Percentiles rank a stretch among this genome's conserved stretches.
These are phyloP conservation scores for Saturnispora galanensis DNA, from an alignment of 805 yeast species.

Conservation along the genomic window DNA sequence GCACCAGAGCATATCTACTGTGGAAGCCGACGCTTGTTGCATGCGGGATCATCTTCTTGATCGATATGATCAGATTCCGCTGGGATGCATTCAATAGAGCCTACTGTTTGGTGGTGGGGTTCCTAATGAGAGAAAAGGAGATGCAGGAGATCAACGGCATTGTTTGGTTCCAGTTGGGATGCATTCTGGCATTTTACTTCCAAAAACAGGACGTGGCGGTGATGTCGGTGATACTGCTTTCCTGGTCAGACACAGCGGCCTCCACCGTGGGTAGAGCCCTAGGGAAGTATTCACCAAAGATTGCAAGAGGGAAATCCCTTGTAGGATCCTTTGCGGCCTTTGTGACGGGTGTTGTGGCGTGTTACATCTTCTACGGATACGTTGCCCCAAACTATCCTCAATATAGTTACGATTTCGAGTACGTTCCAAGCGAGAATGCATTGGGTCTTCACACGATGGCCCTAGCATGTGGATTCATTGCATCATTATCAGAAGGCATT, in stretches of 20 bases:
- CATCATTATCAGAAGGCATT: constrained; percentile 79
- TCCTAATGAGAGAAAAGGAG: constrained; percentile 79
- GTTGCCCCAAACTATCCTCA: constrained; percentile 55
- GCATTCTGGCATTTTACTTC: constrained; percentile 55
- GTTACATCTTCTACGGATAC: constrained; percentile 60
- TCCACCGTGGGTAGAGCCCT: constrained; percentile 83
- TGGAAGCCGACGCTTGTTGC: constrained; percentile 48
- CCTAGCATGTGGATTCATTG: constrained; percentile 64
- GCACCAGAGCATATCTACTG: constrained; percentile 47
- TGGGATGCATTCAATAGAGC: constrained; percentile 51
- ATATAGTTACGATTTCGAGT: constrained; percentile 43
- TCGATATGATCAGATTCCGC: constrained; percentile 62
- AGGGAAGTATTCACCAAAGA: constrained; percentile 75
- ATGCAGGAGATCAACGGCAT: constrained; percentile 71
- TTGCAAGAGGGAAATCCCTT: constrained; percentile 66
- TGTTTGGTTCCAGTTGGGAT: constrained; percentile 77
- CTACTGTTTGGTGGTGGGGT: constrained; percentile 63
- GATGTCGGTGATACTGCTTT: constrained; percentile 65
- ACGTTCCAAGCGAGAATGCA: constrained; percentile 53
- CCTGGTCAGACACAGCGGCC: constrained; percentile 98
- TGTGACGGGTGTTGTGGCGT: constrained; percentile 54
- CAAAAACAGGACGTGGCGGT: constrained; percentile 76
- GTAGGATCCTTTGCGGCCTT: constrained; percentile 92
- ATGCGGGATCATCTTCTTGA: constrained; percentile 43
- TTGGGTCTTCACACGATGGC: constrained; percentile 47